phyloP scores from a whole-genome alignment of 371 early-diverging fungal genomes.

The Saksenaea vasiformis region DNA sequence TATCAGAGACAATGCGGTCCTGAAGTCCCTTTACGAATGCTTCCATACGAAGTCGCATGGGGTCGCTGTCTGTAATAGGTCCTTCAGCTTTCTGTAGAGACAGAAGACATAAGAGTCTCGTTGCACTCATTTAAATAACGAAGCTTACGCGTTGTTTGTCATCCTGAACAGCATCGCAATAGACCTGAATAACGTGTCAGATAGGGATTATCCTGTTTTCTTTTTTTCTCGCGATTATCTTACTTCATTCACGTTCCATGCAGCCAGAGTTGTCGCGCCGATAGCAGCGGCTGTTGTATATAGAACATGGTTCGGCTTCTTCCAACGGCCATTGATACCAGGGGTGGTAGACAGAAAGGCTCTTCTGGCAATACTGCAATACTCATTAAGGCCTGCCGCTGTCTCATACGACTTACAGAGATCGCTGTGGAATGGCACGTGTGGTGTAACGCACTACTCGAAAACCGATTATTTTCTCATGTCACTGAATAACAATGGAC shows the following conservation, averaged over 20 bases:
- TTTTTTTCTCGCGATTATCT: not conserved
- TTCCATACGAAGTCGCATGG: constrained; percentile 86
- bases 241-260: not conserved
- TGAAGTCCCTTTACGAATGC: constrained; percentile 76
- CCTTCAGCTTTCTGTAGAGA: constrained; percentile 33
- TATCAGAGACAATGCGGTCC: constrained; percentile 56
- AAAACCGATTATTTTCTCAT: not conserved
- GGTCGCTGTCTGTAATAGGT: constrained; percentile 41
- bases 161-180: not conserved
- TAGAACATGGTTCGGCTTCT: not conserved
- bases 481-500: not conserved
- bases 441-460: not conserved
- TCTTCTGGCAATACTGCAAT: not conserved
- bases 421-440: not conserved
- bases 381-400: not conserved
- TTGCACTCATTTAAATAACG: not conserved
- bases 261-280: not conserved
- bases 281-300: not conserved
- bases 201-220: not conserved
- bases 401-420: not conserved
- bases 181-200: not conserved
- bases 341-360: not conserved
- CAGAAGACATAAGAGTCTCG: not conserved
- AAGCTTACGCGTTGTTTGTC: not conserved
- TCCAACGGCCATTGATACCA: not conserved